Base-by-base conservation (phyloP, 1,284 basidiomycete genomes). In the Ustilago shanxiensis region DNA sequence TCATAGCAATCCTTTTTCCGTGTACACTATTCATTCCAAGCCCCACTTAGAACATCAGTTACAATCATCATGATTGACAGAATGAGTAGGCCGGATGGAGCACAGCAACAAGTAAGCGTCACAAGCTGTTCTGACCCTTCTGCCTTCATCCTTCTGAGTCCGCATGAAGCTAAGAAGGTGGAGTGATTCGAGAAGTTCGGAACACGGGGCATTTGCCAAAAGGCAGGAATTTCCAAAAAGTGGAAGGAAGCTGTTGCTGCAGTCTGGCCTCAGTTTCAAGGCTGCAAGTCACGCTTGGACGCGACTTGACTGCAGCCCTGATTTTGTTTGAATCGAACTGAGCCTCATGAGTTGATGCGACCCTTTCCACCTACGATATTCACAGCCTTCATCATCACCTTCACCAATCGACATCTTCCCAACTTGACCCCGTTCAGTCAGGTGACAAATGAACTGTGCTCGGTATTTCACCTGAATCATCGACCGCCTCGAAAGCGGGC, bases 111-210 rank as follows among this genome's bases (percentile, higher is more conserved):
- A 37, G 7, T 9, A 3, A 37, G 3, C 9, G 13, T 53, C 29
- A 8, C 31, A 35, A 8, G 10, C 22, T 53, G 51, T 53, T 33
- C 31, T 5, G 31, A 33, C 31, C 31, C 31, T 33, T 33, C n/a
- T 33, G 6, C 31, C 31, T 6, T 33, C 11, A 33, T 6, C 11
- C 31, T 33, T 33, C 37, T 55, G 18, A 37, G 41, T 44, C 41
- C 20, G 41, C 11, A 11, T 44, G 41, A 44, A 44, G n/a, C 20
- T 44, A n/a, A 11, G 9, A n/a, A 62, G 49, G 55, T 68, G 55
- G 60, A 68, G 59, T 39, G 52, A 50, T 28, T 10, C 28, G 3
- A 29, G 20, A 49, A 47, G 31, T 44, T 58, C 66, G 59, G 66
- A 45, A 68, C 35, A 58, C 60, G 66, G 66, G 3, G n/a, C 8